A percentile compares a stretch with the other conserved stretches of the same genome.
Conservation (phyloP, 2,329 filamentous ascomycete species). For the Diplodia corticola region DNA sequence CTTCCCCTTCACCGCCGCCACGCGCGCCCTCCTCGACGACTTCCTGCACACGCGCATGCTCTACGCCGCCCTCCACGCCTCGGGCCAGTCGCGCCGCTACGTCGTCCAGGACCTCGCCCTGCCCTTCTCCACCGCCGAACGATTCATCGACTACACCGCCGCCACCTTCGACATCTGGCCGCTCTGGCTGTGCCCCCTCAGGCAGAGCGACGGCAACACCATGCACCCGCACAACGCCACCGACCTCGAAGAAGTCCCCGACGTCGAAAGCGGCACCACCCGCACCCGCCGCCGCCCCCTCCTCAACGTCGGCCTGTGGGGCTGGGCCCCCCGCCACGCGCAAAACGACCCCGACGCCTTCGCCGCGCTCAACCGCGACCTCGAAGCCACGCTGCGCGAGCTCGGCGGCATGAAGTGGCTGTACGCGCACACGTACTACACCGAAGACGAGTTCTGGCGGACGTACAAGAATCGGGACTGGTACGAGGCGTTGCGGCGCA, state of each 20-base stretch:
- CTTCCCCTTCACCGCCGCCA: constrained; percentile 64
- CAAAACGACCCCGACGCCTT: constrained; percentile 38
- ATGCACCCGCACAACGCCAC: constrained; percentile 11
- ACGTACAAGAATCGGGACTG: constrained; percentile 57
- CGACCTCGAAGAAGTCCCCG: background rate
- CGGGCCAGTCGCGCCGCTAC: constrained; percentile 60
- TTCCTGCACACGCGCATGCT: constrained; percentile 65
- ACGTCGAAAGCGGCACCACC: constrained; percentile 28
- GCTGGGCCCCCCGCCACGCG: constrained; percentile 40
- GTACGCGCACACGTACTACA: constrained; percentile 70
- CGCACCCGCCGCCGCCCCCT: constrained; percentile 39
- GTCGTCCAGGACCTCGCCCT: constrained; percentile 65
- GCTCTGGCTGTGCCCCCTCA: constrained; percentile 51
- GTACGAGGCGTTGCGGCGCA: constrained; percentile 59
- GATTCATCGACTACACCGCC: constrained; percentile 47
- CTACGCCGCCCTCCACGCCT: constrained; percentile 65
- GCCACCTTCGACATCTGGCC: constrained; percentile 47
- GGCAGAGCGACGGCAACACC: constrained; percentile 24
- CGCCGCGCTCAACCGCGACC: constrained; percentile 57
- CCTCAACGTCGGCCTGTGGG: constrained; percentile 70
- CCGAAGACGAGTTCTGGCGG: constrained; percentile 67
- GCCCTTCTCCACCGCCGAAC: constrained; percentile 44
- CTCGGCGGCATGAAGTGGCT: constrained; percentile 68
- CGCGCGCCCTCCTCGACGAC: constrained; percentile 61
- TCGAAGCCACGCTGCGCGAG: constrained; percentile 61